Evolutionary conservation across 257 asterid species (phyloP).

Genomic region (Parsonsia alboflavescens): DNA sequence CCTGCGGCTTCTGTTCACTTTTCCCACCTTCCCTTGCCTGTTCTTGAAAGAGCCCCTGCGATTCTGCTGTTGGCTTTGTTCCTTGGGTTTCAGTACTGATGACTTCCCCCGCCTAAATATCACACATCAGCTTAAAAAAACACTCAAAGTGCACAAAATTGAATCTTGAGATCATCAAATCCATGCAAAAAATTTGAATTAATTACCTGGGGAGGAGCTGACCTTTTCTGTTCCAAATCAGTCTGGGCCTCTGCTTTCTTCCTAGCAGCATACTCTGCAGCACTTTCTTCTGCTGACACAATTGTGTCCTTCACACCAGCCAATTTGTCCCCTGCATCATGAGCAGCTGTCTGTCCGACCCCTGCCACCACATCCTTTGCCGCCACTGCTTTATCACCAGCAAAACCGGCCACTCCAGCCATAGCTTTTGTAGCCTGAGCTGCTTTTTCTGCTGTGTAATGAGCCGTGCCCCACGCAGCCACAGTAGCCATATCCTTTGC

Average conservation of each 20-base stretch:
- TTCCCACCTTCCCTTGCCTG: constrained; percentile 15
- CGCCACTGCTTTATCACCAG: constrained; percentile 39
- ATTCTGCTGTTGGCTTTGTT: background rate
- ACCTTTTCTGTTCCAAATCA: constrained; percentile 26
- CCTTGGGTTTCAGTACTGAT: background rate
- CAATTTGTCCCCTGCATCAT: constrained; percentile 42
- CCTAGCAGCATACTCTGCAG: constrained; percentile 62
- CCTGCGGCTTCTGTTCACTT: constrained; percentile 10
- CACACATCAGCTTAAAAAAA: background rate
- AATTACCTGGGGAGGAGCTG: constrained; percentile 27
- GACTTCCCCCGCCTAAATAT: constrained; percentile 18
- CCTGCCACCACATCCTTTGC: constrained; percentile 61
- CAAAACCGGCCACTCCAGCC: constrained; percentile 51
- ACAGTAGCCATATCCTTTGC: constrained; percentile 57
- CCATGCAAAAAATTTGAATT: too few species aligned
- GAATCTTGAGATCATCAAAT: too few species aligned
- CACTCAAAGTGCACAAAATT: too few species aligned
- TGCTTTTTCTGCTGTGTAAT: constrained; percentile 50
- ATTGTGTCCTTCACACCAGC: constrained; percentile 57
- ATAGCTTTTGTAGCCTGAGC: constrained; percentile 55
- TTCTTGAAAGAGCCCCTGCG: background rate
- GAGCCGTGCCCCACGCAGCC: constrained; percentile 83
- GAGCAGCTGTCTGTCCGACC: constrained; percentile 46
- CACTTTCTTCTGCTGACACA: constrained; percentile 52
- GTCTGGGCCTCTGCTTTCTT: constrained; percentile 57